Conservation (phyloP, 495 filamentous ascomycete species). For the Daldinia bambusicola region DNA sequence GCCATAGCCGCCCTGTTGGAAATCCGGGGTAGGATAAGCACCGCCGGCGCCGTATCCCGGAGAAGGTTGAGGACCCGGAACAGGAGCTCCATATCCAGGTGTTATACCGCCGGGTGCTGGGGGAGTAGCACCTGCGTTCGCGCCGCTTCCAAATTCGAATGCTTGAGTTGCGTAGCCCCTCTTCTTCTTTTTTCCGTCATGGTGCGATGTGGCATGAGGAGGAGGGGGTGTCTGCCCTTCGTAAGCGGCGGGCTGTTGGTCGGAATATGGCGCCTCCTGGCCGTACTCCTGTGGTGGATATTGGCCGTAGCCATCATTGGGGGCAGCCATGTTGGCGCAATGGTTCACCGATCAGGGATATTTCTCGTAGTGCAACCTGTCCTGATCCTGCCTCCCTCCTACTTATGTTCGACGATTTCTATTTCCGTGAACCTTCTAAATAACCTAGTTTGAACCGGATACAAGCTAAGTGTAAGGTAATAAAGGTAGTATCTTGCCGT, state of each 20-base stretch:
- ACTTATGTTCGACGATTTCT: background rate
- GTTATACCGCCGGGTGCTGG: slow-evolving; percentile 47
- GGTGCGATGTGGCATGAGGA: slow-evolving; percentile 52
- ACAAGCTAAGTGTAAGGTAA: slow-evolving; percentile 2
- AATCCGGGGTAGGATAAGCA: slow-evolving; percentile 68
- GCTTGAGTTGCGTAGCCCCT: slow-evolving; percentile 92
- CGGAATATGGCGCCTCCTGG: slow-evolving; percentile 56
- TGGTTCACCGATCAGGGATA: slow-evolving; percentile 20
- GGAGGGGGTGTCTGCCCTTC: slow-evolving; percentile 54
- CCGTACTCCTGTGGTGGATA: slow-evolving; percentile 73
- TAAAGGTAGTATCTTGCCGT: slow-evolving; percentile 9
- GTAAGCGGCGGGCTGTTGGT: slow-evolving; percentile 49
- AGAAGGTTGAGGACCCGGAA: slow-evolving; percentile 50
- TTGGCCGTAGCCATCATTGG: slow-evolving; percentile 66
- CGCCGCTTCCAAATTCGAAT: slow-evolving; percentile 90
- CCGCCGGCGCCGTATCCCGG: slow-evolving; percentile 63
- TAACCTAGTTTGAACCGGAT: slow-evolving; percentile 8
- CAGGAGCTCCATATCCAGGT: slow-evolving; percentile 45
- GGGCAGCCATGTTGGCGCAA: slow-evolving; percentile 62
- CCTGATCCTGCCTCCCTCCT: slow-evolving; percentile 19
- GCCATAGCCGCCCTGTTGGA: slow-evolving; percentile 64
- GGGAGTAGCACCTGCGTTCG: slow-evolving; percentile 75
- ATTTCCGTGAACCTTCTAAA: slow-evolving; percentile 10
- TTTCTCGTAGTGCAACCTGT: slow-evolving; percentile 20
- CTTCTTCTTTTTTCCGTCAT: slow-evolving; percentile 79